Conservation (phyloP, 257 asterid species). For the Solanum acaule region DNA sequence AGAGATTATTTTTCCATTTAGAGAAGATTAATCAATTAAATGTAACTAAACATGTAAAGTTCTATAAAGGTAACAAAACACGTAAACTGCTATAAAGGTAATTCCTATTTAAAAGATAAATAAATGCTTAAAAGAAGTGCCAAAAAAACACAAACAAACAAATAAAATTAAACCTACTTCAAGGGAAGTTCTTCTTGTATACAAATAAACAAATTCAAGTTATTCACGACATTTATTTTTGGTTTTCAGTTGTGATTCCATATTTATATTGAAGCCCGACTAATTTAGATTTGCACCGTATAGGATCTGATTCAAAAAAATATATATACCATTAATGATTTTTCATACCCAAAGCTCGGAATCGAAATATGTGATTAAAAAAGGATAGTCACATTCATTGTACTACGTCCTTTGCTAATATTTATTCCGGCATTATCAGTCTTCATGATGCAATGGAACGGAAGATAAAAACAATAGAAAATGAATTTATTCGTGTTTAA, state of each 20-base stretch:
- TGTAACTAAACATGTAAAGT: neutral
- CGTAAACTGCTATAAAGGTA: neutral
- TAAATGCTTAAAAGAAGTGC: neutral
- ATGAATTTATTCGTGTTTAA: too few species aligned
- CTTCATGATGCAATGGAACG: too few species aligned
- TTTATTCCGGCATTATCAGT: too few species aligned
- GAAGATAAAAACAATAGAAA: too few species aligned
- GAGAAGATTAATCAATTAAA: neutral
- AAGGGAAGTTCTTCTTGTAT: neutral
- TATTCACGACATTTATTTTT: neutral
- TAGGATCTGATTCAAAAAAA: too few species aligned
- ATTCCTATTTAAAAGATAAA: neutral
- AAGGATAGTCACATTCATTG: too few species aligned
- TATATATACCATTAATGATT: fast-evolving
- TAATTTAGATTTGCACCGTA: too few species aligned
- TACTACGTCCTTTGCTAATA: too few species aligned
- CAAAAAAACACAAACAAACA: neutral
- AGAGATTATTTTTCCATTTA: neutral
- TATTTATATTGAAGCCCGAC: fast-evolving
- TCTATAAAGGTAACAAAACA: neutral
- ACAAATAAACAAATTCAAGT: neutral
- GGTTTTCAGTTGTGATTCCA: fast-evolving
- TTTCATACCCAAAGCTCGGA: fast-evolving
- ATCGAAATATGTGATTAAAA: too few species aligned
- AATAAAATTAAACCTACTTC: neutral